phyloP scores from a whole-genome alignment of 306 rosid genomes.

The Vicia faba region DNA sequence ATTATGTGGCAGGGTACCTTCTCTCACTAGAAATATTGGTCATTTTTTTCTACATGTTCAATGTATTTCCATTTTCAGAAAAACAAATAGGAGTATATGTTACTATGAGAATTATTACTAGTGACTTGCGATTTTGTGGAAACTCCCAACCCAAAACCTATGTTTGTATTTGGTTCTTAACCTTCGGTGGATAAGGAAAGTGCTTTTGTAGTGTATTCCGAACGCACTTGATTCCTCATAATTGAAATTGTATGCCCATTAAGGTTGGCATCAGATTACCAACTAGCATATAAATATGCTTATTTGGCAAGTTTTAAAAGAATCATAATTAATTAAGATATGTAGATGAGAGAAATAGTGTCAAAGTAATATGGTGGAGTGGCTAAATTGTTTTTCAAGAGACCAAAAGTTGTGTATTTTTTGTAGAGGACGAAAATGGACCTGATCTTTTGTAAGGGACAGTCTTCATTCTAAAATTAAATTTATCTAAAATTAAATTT shows the following conservation, averaged over 20 bases:
- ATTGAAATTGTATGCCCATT: neutral
- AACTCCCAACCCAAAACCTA: neutral
- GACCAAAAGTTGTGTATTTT: too few relatives aligned
- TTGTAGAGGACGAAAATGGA: too few relatives aligned
- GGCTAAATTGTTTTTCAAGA: too few relatives aligned
- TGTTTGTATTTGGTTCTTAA: too few relatives aligned
- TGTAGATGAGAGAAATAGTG: too few relatives aligned
- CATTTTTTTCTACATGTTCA: neutral
- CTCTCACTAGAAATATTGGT: neutral
- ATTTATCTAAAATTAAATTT: too few relatives aligned
- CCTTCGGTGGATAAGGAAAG: too few relatives aligned
- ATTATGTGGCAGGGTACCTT: neutral
- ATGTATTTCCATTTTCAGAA: neutral
- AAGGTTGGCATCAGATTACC: slow-evolving; percentile 14
- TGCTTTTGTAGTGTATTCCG: neutral
- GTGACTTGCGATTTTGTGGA: neutral
- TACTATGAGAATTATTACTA: neutral
- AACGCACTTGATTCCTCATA: neutral
- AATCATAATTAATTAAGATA: too few relatives aligned
- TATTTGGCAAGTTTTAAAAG: neutral
- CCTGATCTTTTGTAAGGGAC: too few relatives aligned
- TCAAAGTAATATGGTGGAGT: too few relatives aligned
- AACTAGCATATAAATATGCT: neutral
- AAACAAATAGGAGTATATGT: too few relatives aligned
- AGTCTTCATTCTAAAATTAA: too few relatives aligned